Conservation (phyloP, 441 rosid genomes). For the Pelargonium citronellum region DNA sequence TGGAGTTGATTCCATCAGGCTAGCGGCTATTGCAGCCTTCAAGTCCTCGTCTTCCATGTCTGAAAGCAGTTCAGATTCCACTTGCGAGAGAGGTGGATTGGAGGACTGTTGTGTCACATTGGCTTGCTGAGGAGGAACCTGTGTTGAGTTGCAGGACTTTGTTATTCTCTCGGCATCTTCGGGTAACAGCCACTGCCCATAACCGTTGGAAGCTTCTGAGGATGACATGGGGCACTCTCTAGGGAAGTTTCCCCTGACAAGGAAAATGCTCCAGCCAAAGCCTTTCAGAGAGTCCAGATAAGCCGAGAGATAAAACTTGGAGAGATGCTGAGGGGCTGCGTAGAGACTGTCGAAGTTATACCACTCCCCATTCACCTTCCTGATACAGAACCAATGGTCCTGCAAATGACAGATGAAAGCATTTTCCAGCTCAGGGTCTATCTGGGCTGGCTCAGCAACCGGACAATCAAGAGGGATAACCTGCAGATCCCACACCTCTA, state of each 20-base stretch:
- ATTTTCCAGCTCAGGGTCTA: slow-evolving; percentile 76
- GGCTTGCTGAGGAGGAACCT: slow-evolving; percentile 23
- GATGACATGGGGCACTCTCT: slow-evolving; percentile 65
- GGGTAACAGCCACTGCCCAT: slow-evolving; percentile 83
- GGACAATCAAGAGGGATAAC: slow-evolving; percentile 86
- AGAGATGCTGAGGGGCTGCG: slow-evolving; percentile 77
- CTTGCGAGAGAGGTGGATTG: slow-evolving; percentile 26
- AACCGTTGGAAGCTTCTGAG: slow-evolving; percentile 64
- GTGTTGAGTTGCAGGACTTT: slow-evolving; percentile 49
- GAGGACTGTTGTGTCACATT: slow-evolving; percentile 23
- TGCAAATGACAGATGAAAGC: slow-evolving; percentile 91
- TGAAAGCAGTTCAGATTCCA: slow-evolving; percentile 38
- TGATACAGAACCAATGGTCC: slow-evolving; percentile 90
- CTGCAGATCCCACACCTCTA: slow-evolving; percentile 87
- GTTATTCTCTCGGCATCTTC: slow-evolving; percentile 78
- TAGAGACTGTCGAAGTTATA: slow-evolving; percentile 87
- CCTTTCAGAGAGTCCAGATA: slow-evolving; percentile 75
- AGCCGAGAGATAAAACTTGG: slow-evolving; percentile 84
- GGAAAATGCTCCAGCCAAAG: slow-evolving; percentile 84
- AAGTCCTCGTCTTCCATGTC: slow-evolving; percentile 69
- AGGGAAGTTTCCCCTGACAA: slow-evolving; percentile 83
- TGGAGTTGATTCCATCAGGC: slow-evolving; percentile 64
- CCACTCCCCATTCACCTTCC: slow-evolving; percentile 92
- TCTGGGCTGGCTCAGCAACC: slow-evolving; percentile 81
- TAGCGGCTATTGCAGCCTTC: slow-evolving; percentile 86